Evolutionary conservation across 2,329 filamentous ascomycete genomes (phyloP), one percentile per base, ranked within the genome.

Genomic region (Pseudocercospora musae): DNA sequence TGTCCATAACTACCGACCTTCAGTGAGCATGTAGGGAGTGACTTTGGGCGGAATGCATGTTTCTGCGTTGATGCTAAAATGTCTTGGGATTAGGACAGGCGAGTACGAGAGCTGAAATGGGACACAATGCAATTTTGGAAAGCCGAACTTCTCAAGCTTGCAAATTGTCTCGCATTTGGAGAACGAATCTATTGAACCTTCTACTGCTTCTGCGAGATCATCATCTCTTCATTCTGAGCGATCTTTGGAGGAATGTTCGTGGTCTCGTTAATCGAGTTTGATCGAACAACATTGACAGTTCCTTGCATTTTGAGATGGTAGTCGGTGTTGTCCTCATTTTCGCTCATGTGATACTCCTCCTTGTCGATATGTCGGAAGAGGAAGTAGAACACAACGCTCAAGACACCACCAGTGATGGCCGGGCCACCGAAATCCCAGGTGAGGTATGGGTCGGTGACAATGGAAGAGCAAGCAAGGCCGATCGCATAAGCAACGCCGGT

Each of bases 341-440:
- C 62, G 10, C 54, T 59, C 31, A 67, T 54, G 23, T 74, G 66
- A 33, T 71, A 70, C 58, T 69, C 70, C 55, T 68, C 70, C 62
- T 72, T 68, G 67, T 76, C 72, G 27, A 84, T 69, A 50, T 78
- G 70, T 27, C 72, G 76, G 67, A 83, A 82, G 23, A 76, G 71
- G 71, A 76, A 79, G 72, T 76, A 81, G 69, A 84, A 84, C 58
- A 83, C 68, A 25, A 80, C 68, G 0, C 79, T 81, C 68, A 84
- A 78, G 3, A 79, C 71, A 42, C 75, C 77, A 1, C 83, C 76
- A 6, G 78, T 81, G 49, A 84, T 81, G 2, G 79, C 78, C 2
- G 81, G 80, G 21, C 79, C 82, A 3, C 74, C 79, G 75, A 80
- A 82, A 10, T 80, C 75, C 79, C 79, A 82, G 25, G 80, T 75